Evolutionary conservation across 2,329 filamentous ascomycete species (phyloP), one percentile per base, ranked within the genome.

Genomic region (Capronia americana): DNA sequence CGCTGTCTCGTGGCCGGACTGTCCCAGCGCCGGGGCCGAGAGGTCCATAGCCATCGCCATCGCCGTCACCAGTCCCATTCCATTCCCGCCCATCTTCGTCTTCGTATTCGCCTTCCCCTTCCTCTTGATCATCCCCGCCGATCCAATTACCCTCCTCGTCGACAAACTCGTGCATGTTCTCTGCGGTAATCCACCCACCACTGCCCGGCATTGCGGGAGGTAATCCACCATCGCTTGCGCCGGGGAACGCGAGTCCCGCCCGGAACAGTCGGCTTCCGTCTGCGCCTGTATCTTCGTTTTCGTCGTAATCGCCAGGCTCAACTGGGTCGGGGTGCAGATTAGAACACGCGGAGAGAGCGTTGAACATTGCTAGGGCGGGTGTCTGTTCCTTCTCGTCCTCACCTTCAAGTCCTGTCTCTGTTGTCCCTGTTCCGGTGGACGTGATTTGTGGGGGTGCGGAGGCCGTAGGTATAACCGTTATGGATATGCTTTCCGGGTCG

Each of bases 131-230:
- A 71, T 80, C 66, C 75, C 82, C 48, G 73, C 82, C 86, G 69
- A 91, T 90, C 86, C 90, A 94, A 75, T 94, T 93, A 2, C 92
- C 92, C 8, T 93, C 85, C 68, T 86, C 88, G 73, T 95, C 91
- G 77, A 95, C 91, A 75, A 88, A 96, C 72, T 96, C 87, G 70
- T 90, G 84, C 76, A 96, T 89, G 73, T 97, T 98, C 64, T 97
- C 94, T 8, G 92, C 91, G 17, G 94, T 98, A 75, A 98, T 83
- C 82, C 81, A 83, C 8, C 82, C 81, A 0, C 80, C 82, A 64
- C 82, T 83, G 17, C 81, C 81, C 41, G 79, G 80, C 73, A 83
- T 77, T 3, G 82, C 78, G 38, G 81, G 81, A 32, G 82, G 82
- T 51, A 83, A 63, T 3, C 77, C 80, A 1, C 79, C 78, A 53